Evolutionary conservation across 495 filamentous ascomycete genomes (phyloP).

Genomic region (Neurospora cerealis): DNA sequence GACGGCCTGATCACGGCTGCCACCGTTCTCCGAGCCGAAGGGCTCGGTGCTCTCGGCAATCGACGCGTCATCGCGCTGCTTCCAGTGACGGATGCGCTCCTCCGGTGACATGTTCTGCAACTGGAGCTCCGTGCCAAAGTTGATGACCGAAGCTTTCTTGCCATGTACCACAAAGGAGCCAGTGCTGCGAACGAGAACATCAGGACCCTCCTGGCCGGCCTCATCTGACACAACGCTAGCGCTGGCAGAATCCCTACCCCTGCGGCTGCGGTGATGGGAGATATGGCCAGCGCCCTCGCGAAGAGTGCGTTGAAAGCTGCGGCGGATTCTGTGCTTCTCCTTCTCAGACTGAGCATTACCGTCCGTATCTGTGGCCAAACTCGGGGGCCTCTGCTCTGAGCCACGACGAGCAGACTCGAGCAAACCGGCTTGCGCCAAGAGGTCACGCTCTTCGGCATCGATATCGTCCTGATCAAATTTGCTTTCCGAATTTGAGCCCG

Average conservation of each 20-base stretch:
- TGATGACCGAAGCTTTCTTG: conserved; percentile 94
- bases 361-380: conserved; percentile 17
- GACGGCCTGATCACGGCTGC: conserved; percentile 3
- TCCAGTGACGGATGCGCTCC: conserved; percentile 51
- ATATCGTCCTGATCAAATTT: conserved; percentile 27
- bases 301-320: conserved; percentile 89
- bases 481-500: conserved; percentile 12
- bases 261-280: conserved; percentile 59
- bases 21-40: conserved; percentile 2
- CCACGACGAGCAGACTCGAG: conserved; percentile 16
- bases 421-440: conserved; percentile 44
- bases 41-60: neutral
- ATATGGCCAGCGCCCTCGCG: conserved; percentile 63
- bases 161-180: conserved; percentile 94
- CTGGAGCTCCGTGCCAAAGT: conserved; percentile 85
- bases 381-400: conserved; percentile 11
- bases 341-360: conserved; percentile 19
- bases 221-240: conserved; percentile 55
- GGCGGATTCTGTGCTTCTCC: conserved; percentile 58
- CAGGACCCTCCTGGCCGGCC: conserved; percentile 39
- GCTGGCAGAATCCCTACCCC: conserved; percentile 64
- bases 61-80: conserved; percentile 26
- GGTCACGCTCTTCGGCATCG: conserved; percentile 37
- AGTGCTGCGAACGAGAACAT: conserved; percentile 63
- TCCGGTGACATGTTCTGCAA: conserved; percentile 74